Evolutionary conservation across 805 yeast genomes (phyloP).

Genomic region (Ogataea glucozyma): DNA sequence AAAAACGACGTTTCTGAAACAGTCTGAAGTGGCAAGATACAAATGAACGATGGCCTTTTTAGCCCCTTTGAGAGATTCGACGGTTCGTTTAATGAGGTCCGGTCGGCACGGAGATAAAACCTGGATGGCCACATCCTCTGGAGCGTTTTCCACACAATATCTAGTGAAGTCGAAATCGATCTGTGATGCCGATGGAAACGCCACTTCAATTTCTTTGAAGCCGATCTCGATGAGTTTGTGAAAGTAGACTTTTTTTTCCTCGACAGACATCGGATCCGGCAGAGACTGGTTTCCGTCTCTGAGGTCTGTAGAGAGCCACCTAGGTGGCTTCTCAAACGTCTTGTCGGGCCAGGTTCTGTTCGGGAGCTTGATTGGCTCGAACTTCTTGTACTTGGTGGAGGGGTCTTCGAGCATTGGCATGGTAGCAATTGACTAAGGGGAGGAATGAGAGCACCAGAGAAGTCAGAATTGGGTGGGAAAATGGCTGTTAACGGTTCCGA

Average conservation of each 20-base stretch:
- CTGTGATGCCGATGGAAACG: conserved; percentile 81
- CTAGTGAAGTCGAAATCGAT: conserved; percentile 81
- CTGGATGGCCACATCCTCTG: conserved; percentile 75
- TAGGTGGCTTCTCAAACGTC: conserved; percentile 66
- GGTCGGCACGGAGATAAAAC: conserved; percentile 76
- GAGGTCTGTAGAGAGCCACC: conserved; percentile 79
- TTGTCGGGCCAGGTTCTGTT: conserved; percentile 74
- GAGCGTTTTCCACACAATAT: conserved; percentile 76
- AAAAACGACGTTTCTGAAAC: conserved; percentile 74
- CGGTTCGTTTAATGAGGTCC: conserved; percentile 69
- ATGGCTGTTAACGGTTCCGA: no score
- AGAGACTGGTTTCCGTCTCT: conserved; percentile 84
- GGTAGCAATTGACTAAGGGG: background rate
- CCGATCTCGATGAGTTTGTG: conserved; percentile 71
- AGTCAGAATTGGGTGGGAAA: no score
- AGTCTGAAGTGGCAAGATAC: conserved; percentile 74
- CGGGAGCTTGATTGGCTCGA: conserved; percentile 53
- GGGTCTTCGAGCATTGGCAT: conserved; percentile 67
- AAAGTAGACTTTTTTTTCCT: conserved; percentile 72
- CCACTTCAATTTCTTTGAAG: conserved; percentile 77
- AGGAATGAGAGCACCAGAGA: no score
- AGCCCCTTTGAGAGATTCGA: conserved; percentile 72
- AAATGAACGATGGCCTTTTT: conserved; percentile 70
- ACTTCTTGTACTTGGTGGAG: conserved; percentile 58
- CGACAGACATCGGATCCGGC: conserved; percentile 80